A percentile compares a stretch with the other conserved stretches of the same genome.
Conservation (phyloP, 331 rosid species). For the Quercus phellos region DNA sequence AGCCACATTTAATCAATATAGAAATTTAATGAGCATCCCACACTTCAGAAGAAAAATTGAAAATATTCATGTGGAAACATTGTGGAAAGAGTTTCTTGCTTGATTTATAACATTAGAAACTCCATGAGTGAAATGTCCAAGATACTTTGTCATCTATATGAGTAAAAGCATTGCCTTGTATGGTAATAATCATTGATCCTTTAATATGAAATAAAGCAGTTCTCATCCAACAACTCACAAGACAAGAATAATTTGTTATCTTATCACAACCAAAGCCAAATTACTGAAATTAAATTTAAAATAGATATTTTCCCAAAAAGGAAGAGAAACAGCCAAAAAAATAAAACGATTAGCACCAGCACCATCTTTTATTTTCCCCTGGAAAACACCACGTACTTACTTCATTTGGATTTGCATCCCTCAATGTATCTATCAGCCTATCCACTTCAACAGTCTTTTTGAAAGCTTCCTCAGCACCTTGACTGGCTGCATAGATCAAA, state of each 20-base stretch:
- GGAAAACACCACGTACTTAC: constrained; percentile 25
- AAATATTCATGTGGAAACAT: background rate
- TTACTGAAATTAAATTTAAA: background rate
- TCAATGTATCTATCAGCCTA: constrained; percentile 70
- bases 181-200: background rate
- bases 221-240: background rate
- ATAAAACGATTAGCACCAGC: background rate
- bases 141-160: background rate
- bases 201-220: background rate
- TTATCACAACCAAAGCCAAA: background rate
- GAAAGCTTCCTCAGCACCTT: constrained; percentile 83
- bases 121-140: background rate
- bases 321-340: background rate
- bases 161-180: background rate
- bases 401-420: constrained; percentile 66
- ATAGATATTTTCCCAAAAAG: background rate
- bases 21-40: background rate
- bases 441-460: constrained; percentile 85
- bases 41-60: background rate
- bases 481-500: constrained; percentile 88
- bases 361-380: background rate
- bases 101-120: background rate
- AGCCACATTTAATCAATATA: background rate
- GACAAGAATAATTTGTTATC: background rate
- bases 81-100: background rate